Base-by-base conservation (phyloP, 1,139 yeast genomes). In the Pichia sp. region DNA sequence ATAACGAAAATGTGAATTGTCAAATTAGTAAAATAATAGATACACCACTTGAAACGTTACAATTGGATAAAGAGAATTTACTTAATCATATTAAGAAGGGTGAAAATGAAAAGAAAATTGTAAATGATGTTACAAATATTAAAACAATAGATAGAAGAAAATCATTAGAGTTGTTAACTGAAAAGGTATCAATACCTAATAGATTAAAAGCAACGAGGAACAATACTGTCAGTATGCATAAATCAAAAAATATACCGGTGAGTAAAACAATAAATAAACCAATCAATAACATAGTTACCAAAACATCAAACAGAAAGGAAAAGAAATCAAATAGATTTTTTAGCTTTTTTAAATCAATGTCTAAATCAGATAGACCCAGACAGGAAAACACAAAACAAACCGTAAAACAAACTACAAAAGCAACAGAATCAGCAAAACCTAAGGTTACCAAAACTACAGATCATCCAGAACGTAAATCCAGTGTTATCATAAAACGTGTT, bases 1-100 rank as follows among this genome's bases (percentile, higher is more conserved):
- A 52, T 25, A 58, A 56, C 38, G 56, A 47, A 1, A 39, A 46
- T 22, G 47, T 58, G 2, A 49, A 48, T 24, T 43, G 36, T 0
- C 39, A 37, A 9, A 47, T 45, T 13, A 11, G 34, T 18, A 44
- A 53, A 1, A 42, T 43, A 7, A 26, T 49, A n/a, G 24, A 43
- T n/a, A 25, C 18, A 8, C 27, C 45, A 15, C n/a, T 40, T 6
- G 45, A 43, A 27, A 18, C 12, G 15, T 13, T 45, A 27, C 26
- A 38, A 3, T 8, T 15, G 5, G 22, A 39, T 9, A 45, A 38
- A 27, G 18, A 32, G 4, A 16, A 26, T 7, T 30, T 52, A 7
- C 22, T 44, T 4, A 37, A 38, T 11, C 13, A 18, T 3, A 35
- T 47, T 18, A 16, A 35, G 4, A 50, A 46, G 20, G 9, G 16